These are phyloP conservation scores for Juglanconis oblonga DNA, from an alignment of 2,329 filamentous ascomycete genomes.

Conservation along the genomic window DNA sequence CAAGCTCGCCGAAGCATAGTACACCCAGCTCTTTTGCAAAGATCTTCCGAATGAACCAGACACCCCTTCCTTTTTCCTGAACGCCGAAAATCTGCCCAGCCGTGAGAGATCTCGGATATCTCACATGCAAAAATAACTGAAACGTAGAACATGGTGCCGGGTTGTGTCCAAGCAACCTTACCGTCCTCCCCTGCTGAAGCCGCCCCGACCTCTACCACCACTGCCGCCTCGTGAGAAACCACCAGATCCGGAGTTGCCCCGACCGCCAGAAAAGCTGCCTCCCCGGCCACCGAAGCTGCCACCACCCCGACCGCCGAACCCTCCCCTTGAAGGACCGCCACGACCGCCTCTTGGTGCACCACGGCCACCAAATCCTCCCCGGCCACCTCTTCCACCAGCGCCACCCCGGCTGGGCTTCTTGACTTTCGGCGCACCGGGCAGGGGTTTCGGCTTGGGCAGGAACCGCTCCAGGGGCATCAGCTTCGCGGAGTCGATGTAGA, in stretches of 20 bases:
- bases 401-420: conserved; percentile 61
- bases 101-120: conserved; percentile 12
- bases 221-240: conserved; percentile 28
- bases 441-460: conserved; percentile 85
- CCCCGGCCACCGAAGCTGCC: conserved; percentile 26
- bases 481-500: conserved; percentile 94
- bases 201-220: conserved; percentile 32
- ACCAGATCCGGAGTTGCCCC: conserved; percentile 20
- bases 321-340: conserved; percentile 28
- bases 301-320: conserved; percentile 24
- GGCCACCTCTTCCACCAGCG: conserved; percentile 48
- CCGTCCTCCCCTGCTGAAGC: conserved; percentile 28
- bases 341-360: conserved; percentile 25
- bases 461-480: conserved; percentile 93
- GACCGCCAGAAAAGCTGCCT: conserved; percentile 22
- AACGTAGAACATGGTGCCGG: conserved; percentile 9
- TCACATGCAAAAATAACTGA: conserved; percentile 9
- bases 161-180: neutral
- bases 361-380: conserved; percentile 28
- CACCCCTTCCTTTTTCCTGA: conserved; percentile 18
- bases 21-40: conserved; percentile 8
- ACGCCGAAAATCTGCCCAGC: conserved; percentile 18
- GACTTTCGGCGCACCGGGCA: conserved; percentile 55
- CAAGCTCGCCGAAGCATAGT: conserved; percentile 7
- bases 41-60: conserved; percentile 15